phyloP scores from a whole-genome alignment of 352 stramenopile genomes.

The Phytophthora syringae region DNA sequence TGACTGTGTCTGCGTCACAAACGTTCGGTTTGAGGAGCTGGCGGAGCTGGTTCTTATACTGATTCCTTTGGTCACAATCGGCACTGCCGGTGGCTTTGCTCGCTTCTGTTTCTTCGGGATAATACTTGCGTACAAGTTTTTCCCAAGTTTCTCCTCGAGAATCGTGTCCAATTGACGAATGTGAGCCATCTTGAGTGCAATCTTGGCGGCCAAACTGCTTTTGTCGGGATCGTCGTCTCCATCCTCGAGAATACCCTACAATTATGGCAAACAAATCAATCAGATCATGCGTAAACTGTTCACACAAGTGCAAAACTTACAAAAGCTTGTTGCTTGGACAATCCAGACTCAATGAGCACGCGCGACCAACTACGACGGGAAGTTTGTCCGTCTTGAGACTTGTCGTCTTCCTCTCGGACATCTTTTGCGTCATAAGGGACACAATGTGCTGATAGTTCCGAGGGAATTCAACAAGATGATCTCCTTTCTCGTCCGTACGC shows the following conservation, averaged over 20 bases:
- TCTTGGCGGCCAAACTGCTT: conserved; percentile 54
- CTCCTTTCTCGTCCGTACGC: conserved; percentile 53
- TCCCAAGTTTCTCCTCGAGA: conserved; percentile 69
- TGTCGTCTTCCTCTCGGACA: conserved; percentile 33
- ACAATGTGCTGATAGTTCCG: conserved; percentile 71
- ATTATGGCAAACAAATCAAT: not conserved
- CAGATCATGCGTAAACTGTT: not conserved
- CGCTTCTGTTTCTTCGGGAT: conserved; percentile 35
- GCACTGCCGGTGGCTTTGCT: conserved; percentile 4
- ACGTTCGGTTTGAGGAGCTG: conserved; percentile 10
- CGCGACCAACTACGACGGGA: conserved; percentile 57
- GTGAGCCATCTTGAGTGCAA: conserved; percentile 75
- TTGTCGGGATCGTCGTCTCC: conserved; percentile 35
- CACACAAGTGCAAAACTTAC: conserved; percentile 28
- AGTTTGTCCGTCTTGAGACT: conserved; percentile 1
- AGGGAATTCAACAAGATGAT: conserved; percentile 59
- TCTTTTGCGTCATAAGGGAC: conserved; percentile 70
- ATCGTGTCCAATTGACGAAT: conserved; percentile 67
- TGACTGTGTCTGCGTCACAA: conserved; percentile 27
- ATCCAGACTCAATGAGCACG: conserved; percentile 64
- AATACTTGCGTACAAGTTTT: conserved; percentile 54
- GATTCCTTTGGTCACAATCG: conserved; percentile 5
- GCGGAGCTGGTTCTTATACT: not conserved
- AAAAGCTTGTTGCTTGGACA: conserved; percentile 73
- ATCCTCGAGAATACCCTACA: conserved; percentile 56